Evolutionary conservation across 23 red algal genomes (phyloP).

Genomic region (Gracilaria domingensis): DNA sequence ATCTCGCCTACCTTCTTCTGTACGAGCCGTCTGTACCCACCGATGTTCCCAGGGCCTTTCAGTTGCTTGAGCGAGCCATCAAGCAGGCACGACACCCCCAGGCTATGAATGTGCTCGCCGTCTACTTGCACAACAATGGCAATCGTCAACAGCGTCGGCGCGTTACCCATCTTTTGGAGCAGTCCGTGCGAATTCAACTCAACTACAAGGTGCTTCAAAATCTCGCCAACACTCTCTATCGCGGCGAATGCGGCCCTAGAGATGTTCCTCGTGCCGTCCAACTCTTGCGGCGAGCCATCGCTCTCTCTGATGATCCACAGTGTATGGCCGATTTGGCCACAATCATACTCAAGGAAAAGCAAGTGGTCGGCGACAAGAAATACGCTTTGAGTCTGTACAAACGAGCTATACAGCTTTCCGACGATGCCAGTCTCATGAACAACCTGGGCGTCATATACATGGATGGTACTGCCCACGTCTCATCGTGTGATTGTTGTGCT

Average conservation of each 20-base stretch:
- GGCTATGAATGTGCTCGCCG: slow-evolving; percentile 5
- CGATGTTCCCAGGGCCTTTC: slow-evolving; percentile 4
- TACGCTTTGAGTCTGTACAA: slow-evolving; percentile 22
- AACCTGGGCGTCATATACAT: slow-evolving; percentile 22
- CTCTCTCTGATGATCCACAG: neutral
- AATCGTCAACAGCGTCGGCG: slow-evolving; percentile 1
- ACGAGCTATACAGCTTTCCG: neutral
- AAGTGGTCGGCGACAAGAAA: neutral
- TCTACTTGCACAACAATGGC: slow-evolving; percentile 20
- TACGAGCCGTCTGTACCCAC: neutral
- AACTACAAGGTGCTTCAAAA: slow-evolving; percentile 10
- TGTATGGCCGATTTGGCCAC: slow-evolving; percentile 22
- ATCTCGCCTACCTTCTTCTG: slow-evolving; percentile 14
- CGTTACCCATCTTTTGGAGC: slow-evolving; percentile 1
- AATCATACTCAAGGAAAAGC: neutral
- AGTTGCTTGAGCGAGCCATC: slow-evolving; percentile 27
- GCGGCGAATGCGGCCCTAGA: neutral
- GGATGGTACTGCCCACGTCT: neutral
- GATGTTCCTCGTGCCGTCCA: slow-evolving; percentile 6
- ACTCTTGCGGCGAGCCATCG: slow-evolving; percentile 1
- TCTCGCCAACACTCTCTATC: slow-evolving; percentile 11
- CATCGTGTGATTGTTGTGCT: neutral
- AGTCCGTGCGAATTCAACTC: neutral
- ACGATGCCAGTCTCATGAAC: slow-evolving; percentile 33
- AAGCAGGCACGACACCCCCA: neutral